Percentiles rank a stretch among this genome's conserved stretches.
These are phyloP conservation scores for Trichoderma koningii DNA, from an alignment of 2,329 filamentous ascomycete species.

Conservation along the genomic window DNA sequence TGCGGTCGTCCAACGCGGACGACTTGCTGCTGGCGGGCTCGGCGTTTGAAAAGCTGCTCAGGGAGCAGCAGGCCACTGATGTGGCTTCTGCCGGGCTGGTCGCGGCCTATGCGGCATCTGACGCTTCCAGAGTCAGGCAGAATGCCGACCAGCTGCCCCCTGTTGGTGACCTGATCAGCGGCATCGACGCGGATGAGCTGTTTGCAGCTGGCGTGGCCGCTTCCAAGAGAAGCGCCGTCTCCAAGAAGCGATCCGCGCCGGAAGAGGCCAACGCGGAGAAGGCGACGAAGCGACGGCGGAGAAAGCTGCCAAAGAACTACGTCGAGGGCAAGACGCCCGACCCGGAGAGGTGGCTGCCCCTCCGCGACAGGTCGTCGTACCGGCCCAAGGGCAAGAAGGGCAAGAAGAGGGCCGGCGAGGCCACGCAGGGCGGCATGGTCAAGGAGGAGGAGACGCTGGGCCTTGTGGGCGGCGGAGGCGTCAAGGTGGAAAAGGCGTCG, in stretches of 20 bases:
- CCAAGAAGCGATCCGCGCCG: conserved; percentile 54
- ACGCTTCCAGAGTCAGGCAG: conserved; percentile 57
- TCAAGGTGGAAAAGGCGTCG: conserved; percentile 64
- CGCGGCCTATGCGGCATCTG: conserved; percentile 70
- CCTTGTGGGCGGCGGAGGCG: conserved; percentile 63
- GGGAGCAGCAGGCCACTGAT: conserved; percentile 65
- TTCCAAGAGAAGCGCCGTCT: conserved; percentile 41
- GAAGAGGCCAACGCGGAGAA: conserved; percentile 41
- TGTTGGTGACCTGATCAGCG: conserved; percentile 61
- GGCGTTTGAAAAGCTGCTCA: conserved; percentile 74
- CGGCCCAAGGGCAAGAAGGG: conserved; percentile 90
- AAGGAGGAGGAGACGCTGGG: conserved; percentile 70
- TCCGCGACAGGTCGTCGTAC: conserved; percentile 86
- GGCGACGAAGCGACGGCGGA: conserved; percentile 58
- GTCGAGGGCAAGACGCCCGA: conserved; percentile 80
- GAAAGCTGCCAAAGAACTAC: conserved; percentile 70
- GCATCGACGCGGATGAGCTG: conserved; percentile 63
- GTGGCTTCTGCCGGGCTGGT: conserved; percentile 81
- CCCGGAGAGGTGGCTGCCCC: conserved; percentile 88
- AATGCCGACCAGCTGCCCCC: conserved; percentile 61
- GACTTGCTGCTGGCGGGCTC: conserved; percentile 71
- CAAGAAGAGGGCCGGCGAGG: conserved; percentile 75
- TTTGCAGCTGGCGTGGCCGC: conserved; percentile 64
- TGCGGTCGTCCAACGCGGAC: conserved; percentile 69
- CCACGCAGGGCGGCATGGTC: conserved; percentile 83